Conservation (phyloP, 2,329 filamentous ascomycete species). For the Penicillium sp. region DNA sequence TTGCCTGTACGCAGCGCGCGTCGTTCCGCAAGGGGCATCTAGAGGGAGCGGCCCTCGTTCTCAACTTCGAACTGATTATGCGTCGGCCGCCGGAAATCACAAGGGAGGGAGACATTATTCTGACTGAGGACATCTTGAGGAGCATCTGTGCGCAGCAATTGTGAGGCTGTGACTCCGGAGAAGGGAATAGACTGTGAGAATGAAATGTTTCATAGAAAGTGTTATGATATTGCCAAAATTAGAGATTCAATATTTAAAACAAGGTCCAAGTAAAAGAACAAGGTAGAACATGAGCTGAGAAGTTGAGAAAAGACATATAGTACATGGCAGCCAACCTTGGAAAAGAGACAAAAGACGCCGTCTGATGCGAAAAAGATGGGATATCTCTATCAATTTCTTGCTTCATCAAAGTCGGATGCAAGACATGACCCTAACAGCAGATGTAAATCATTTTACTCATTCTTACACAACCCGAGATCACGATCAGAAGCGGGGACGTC, state of each 20-base stretch:
- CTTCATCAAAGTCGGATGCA: background rate
- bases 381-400: conserved; percentile 14
- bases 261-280: conserved; percentile 3
- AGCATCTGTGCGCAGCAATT: too few species aligned
- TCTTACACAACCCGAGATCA: background rate
- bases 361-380: conserved; percentile 24
- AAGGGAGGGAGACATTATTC: too few species aligned
- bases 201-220: background rate
- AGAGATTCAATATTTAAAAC: conserved; percentile 1
- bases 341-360: conserved; percentile 23
- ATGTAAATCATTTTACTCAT: background rate
- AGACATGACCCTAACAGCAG: background rate
- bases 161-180: too few species aligned
- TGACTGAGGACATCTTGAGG: too few species aligned
- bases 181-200: too few species aligned
- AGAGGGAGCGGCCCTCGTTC: too few species aligned
- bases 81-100: too few species aligned
- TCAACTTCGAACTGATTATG: too few species aligned
- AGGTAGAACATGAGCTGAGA: conserved; percentile 22
- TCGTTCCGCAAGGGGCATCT: too few species aligned
- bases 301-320: conserved; percentile 14
- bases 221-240: conserved; percentile 4
- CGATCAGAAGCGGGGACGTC: conserved; percentile 10
- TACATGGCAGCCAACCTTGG: conserved; percentile 10
- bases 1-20: too few species aligned